Base-by-base conservation (phyloP, 805 yeast species). In the Candida vartiovaarae region DNA sequence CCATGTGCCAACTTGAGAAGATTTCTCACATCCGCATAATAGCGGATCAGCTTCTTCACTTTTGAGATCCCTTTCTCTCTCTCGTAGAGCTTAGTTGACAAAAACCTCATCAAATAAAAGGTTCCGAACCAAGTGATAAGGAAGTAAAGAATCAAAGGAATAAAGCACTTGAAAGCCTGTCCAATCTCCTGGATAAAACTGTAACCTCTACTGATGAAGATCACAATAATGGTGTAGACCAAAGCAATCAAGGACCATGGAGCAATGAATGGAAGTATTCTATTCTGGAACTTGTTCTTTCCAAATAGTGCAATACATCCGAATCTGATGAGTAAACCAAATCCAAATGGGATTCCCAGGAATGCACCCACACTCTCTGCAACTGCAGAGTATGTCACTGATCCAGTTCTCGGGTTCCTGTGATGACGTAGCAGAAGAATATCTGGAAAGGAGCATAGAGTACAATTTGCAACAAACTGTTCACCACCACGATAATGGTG, bases 161-260 rank as follows among this genome's bases (percentile, higher is more conserved):
- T 68, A 48, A 71, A 67, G 46, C 78, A 74, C 38, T 74, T 56
- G 44, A 76, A 61, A 3, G 75, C 81, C 5, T 72, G 52, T 3
- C 73, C 75, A 39, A 77, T 72, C 41, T 75, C 66, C 30, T 66
- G 56, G 29, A 76, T 62, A 40, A 77, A 71, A 23, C 64, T 64
- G 40, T 73, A 55, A 6, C 82, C 82, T 49, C 68, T 70, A 24
- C 67, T 65, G 29, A 74, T 74, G 50, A 77, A 77, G 23, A 77
- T 68, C 6, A 75, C 74, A 24, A 75, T 51, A 29, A 77, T 69
- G 2, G 78, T 74, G 51, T 70, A 77, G 28, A 77, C 64, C 38
- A 77, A 63, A 2, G 78, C 82, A 30, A 76, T 59, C 45, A 74
- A 57, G 1, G 80, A 69, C 66, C 70, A 70, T 5, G 81, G 82